These are phyloP conservation scores for Asclepias syriaca DNA, from an alignment of 257 asterid species.

Conservation along the genomic window DNA sequence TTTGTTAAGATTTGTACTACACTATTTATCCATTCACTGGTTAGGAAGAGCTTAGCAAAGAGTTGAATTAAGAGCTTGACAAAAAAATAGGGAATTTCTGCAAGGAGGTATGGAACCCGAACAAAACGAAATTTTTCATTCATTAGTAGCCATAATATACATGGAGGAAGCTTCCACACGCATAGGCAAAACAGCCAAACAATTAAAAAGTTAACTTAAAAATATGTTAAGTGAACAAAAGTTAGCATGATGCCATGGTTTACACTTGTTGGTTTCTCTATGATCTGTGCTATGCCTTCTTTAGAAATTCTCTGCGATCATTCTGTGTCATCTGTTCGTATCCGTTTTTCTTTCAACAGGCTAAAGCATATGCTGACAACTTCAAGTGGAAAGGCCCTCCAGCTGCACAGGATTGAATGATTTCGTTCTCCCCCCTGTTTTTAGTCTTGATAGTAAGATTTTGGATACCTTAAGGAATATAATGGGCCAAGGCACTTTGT, in stretches of 20 bases:
- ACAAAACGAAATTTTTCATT: too few relatives aligned
- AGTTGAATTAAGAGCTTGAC: too few relatives aligned
- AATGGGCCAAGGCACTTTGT: conserved; percentile 9
- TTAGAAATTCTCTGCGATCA: not conserved
- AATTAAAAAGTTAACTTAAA: too few relatives aligned
- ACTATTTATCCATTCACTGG: too few relatives aligned
- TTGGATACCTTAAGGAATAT: not conserved
- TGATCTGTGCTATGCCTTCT: not conserved
- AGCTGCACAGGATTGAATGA: conserved; percentile 30
- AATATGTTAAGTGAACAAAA: too few relatives aligned
- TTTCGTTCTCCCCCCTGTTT: not conserved
- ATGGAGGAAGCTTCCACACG: too few relatives aligned
- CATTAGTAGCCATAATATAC: too few relatives aligned
- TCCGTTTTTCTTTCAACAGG: conserved; percentile 30
- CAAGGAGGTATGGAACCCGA: too few relatives aligned
- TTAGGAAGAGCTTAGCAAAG: too few relatives aligned
- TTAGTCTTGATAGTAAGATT: conserved; percentile 6
- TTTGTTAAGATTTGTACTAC: too few relatives aligned
- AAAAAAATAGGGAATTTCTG: too few relatives aligned
- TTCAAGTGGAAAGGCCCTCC: conserved; percentile 98
- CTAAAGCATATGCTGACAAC: conserved; percentile 85
- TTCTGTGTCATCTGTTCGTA: not conserved
- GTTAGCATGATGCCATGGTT: not conserved
- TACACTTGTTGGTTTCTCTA: not conserved
- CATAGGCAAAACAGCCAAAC: too few relatives aligned